A percentile compares a stretch with the other conserved stretches of the same genome.
These are phyloP conservation scores for Stephania japonica DNA, from an alignment of 164 flowering plant species.

Conservation along the genomic window DNA sequence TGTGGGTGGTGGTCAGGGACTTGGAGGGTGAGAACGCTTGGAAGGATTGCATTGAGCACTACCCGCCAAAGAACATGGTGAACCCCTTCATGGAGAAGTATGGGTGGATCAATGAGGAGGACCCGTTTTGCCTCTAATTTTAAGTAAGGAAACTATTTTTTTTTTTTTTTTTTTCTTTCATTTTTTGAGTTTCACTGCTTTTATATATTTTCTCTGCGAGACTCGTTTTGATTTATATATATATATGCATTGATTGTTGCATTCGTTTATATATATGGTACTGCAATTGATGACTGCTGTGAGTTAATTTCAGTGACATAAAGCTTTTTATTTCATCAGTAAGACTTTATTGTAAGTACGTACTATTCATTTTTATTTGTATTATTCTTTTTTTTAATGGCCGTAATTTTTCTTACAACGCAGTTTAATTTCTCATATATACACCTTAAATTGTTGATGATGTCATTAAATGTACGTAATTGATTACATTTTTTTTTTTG, in stretches of 20 bases:
- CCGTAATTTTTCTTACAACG: no score
- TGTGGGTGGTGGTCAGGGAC: constrained; percentile 9
- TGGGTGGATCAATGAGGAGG: constrained; percentile 33
- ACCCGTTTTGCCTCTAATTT: constrained; percentile 26
- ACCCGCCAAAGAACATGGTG: background rate
- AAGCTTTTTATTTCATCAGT: background rate
- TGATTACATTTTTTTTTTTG: no score
- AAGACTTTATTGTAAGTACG: background rate
- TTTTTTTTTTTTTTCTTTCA: background rate
- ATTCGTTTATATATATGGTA: background rate
- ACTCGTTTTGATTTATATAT: background rate
- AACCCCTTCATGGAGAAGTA: constrained; percentile 9
- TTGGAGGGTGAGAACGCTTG: constrained; percentile 6
- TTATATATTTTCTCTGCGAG: background rate
- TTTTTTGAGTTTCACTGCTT: background rate
- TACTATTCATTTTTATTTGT: no score
- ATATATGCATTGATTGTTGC: background rate
- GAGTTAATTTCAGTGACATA: background rate
- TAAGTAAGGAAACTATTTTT: background rate
- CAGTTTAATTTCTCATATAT: no score
- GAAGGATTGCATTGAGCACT: constrained; percentile 8
- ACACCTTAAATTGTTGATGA: no score
- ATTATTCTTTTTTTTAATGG: no score
- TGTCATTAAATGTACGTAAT: no score
- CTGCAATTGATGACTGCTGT: background rate